phyloP scores from a whole-genome alignment of 108 stramenopile species.

The Bacterosira constricta region DNA sequence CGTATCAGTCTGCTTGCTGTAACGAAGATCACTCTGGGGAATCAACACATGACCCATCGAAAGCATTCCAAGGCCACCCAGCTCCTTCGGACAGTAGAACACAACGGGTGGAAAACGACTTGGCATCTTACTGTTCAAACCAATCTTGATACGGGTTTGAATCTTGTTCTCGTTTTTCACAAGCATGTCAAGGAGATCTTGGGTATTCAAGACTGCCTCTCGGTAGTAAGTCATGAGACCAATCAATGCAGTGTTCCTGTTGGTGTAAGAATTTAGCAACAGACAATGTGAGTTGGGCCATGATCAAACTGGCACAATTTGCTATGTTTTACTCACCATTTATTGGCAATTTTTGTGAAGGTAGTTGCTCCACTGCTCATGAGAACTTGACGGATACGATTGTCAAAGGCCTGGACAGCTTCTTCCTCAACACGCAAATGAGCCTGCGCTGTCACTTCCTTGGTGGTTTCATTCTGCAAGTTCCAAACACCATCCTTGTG shows the following conservation, averaged over 20 bases:
- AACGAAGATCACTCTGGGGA: constrained; percentile 98
- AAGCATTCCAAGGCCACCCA: constrained; percentile 99
- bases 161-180: constrained; percentile 99
- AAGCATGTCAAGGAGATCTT: constrained; percentile 95
- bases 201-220: constrained; percentile 98
- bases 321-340: too few species aligned
- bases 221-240: constrained; percentile 99
- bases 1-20: constrained; percentile 98
- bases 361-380: constrained; percentile 99
- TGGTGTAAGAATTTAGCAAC: too few species aligned
- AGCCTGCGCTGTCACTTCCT: constrained; percentile 99
- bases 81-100: constrained; percentile 96
- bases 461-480: constrained; percentile 98
- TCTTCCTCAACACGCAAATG: constrained; percentile 94
- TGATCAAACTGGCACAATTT: too few species aligned
- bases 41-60: constrained; percentile 99
- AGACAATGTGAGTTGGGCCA: too few species aligned
- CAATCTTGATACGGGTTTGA: constrained; percentile 99
- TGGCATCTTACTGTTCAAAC: constrained; percentile 99
- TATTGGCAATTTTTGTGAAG: constrained; percentile 99
- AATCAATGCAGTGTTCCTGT: constrained; percentile 95
- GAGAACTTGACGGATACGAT: constrained; percentile 97
- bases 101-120: constrained; percentile 92
- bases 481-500: constrained; percentile 99
- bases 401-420: constrained; percentile 94